Evolutionary conservation across 768 basidiomycete genomes (phyloP).

Genomic region (Paxillus ammoniavirescens): DNA sequence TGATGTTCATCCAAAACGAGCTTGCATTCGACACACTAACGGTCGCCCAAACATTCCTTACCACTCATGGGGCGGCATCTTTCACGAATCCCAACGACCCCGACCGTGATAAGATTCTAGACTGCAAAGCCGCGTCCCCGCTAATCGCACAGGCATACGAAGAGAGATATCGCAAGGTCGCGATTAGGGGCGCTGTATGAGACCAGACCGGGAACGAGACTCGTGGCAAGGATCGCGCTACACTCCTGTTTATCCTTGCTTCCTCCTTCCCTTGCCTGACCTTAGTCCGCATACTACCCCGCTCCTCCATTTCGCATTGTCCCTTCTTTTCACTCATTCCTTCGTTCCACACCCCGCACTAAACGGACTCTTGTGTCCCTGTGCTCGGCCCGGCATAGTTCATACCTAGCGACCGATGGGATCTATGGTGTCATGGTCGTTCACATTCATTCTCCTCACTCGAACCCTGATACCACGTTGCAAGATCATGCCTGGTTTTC

Average conservation of each 20-base stretch:
- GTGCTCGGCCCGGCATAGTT: too few species aligned
- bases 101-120: slow-evolving; percentile 63
- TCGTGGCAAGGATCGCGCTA: background rate
- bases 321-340: slow-evolving; percentile 6
- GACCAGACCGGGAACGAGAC: slow-evolving; percentile 4
- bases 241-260: slow-evolving; percentile 11
- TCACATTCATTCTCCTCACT: too few species aligned
- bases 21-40: slow-evolving; percentile 77
- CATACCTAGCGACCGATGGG: too few species aligned
- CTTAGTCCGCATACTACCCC: background rate
- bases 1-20: slow-evolving; percentile 74
- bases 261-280: slow-evolving; percentile 1
- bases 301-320: slow-evolving; percentile 8
- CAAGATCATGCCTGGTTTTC: too few species aligned
- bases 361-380: too few species aligned
- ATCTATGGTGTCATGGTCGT: too few species aligned
- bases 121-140: slow-evolving; percentile 63
- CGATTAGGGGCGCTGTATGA: slow-evolving; percentile 91
- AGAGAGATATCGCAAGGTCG: slow-evolving; percentile 81
- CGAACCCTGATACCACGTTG: too few species aligned
- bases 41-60: slow-evolving; percentile 67
- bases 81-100: slow-evolving; percentile 64
- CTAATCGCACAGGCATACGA: slow-evolving; percentile 66
- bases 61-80: slow-evolving; percentile 61
- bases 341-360: slow-evolving; percentile 1